Evolutionary conservation across 805 yeast genomes (phyloP).

Genomic region (Pichia cephalocereana): DNA sequence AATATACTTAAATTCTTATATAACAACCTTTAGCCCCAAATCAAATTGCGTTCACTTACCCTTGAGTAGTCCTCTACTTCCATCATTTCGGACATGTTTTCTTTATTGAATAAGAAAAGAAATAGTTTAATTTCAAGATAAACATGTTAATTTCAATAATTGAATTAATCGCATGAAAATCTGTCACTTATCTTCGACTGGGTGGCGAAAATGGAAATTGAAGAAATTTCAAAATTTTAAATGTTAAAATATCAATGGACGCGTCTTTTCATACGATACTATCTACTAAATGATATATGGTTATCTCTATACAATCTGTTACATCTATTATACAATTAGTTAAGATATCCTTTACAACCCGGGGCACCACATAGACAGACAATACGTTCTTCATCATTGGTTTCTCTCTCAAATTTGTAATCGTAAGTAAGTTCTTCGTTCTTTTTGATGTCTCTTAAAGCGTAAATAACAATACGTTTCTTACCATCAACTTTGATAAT

Average conservation of each 20-base stretch:
- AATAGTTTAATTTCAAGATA: neutral
- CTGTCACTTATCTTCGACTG: no score
- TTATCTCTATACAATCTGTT: no score
- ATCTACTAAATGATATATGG: no score
- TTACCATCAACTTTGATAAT: constrained; percentile 91
- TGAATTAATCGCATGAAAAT: no score
- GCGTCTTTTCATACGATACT: no score
- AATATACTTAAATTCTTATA: neutral
- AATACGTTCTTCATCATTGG: constrained; percentile 78
- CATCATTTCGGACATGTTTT: constrained; percentile 45
- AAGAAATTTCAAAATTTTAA: no score
- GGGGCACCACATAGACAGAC: constrained; percentile 94
- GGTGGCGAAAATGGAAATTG: no score
- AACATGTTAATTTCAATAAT: no score
- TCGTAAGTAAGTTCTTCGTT: constrained; percentile 94
- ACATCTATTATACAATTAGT: constrained; percentile 28
- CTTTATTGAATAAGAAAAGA: neutral
- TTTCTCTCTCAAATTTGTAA: constrained; percentile 88
- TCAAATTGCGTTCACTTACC: constrained; percentile 25
- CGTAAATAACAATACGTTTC: constrained; percentile 90
- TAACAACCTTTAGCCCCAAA: neutral
- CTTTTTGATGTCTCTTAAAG: constrained; percentile 76
- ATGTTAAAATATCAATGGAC: no score
- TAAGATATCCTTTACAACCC: constrained; percentile 86
- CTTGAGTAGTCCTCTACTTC: constrained; percentile 56